Base-by-base conservation (phyloP, 306 rosid species). In the Cucurbita ficifolia region DNA sequence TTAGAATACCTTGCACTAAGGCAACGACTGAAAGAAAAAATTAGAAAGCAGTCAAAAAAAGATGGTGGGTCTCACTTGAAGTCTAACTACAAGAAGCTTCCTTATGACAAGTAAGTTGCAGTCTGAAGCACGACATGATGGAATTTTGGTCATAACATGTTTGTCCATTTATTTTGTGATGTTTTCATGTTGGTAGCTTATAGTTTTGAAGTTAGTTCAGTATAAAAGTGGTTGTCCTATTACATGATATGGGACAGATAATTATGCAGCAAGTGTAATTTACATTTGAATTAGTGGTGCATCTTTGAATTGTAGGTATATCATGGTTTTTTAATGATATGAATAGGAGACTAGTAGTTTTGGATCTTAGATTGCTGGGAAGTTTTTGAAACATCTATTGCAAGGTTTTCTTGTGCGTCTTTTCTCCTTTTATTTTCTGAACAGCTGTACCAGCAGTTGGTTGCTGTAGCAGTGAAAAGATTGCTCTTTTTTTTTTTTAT, bases 31-130 rank as follows among this genome's bases (percentile, higher is more conserved):
- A 92, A 92, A 84, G 96, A 92, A 45, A 77, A 70, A 19, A 63
- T 86, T 18, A 84, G 91, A 79, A 87, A 75, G 81, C 76, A 87
- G 80, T 64, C 81, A 81, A 85, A 85, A 82, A 84, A 74, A 81
- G 91, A 87, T 62, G 83, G 56, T 2, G 76, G 81, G 74, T 55
- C 81, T 64, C 81, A 9, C 71, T 70, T 79, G 35, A 77, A 83
- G 33, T 80, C 85, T 6, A 77, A 65, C 64, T 81, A 76, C 39
- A 82, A 73, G 83, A 84, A 82, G 76, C 85, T 82, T 77, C 93
- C 90, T 6, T 76, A 79, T 56, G 93, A 92, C 75, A 87, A 88
- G 98, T 92, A 80, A 87, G 96, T 89, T 17, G 35, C 59, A 70
- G 24, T 10, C 10, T 16, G 52, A 10, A 7, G 49, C 56, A 17